Evolutionary conservation across 306 rosid genomes (phyloP).

Genomic region (Sophora flavescens): DNA sequence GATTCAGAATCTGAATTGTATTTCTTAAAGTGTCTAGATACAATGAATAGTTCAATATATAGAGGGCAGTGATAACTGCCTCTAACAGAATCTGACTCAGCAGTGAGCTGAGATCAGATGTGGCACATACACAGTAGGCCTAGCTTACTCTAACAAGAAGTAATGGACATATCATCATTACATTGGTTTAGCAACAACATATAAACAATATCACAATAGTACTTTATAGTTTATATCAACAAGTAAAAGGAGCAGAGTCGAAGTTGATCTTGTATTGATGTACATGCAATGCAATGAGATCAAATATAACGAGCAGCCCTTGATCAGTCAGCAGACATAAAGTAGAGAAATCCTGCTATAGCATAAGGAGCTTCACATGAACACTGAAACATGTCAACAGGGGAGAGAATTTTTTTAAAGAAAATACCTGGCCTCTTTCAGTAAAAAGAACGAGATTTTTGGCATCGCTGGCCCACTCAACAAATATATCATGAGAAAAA

Average conservation of each 20-base stretch:
- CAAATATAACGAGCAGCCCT: conserved; percentile 20
- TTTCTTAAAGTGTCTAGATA: too few species aligned
- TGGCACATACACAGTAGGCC: too few species aligned
- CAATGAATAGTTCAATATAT: too few species aligned
- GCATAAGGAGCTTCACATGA: conserved; percentile 25
- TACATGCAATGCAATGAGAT: conserved; percentile 15
- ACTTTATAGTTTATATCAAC: neutral
- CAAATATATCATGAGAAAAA: conserved; percentile 94
- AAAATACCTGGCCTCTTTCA: conserved; percentile 92
- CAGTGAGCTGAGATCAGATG: too few species aligned
- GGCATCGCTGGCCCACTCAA: conserved; percentile 85
- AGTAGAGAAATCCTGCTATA: conserved; percentile 12
- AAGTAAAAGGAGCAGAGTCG: conserved; percentile 18
- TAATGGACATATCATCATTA: neutral
- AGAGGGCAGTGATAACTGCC: too few species aligned
- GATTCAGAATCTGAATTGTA: too few species aligned
- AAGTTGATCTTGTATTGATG: neutral
- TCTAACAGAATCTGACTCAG: too few species aligned
- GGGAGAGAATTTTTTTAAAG: conserved; percentile 15
- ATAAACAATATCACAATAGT: neutral
- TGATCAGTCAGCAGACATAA: conserved; percentile 27
- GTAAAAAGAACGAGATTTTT: conserved; percentile 91
- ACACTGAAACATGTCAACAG: conserved; percentile 30
- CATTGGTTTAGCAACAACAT: neutral
- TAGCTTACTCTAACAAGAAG: too few species aligned